Evolutionary conservation across 441 rosid species (phyloP), one percentile per base, ranked within the genome.

Genomic region (Metrosideros polymorpha): DNA sequence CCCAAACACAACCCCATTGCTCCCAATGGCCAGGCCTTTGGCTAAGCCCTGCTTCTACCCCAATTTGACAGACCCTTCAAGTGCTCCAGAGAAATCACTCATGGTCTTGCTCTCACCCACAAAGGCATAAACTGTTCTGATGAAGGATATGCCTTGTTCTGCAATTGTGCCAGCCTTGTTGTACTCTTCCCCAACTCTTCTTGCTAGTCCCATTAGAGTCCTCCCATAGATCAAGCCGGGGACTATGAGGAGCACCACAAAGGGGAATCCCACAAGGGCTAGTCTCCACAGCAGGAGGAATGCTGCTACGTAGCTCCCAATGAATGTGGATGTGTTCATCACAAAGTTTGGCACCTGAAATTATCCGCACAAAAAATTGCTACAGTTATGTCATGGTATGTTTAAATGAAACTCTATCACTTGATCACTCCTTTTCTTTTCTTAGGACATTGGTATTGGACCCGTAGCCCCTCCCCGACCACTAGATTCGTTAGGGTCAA

Each of bases 171-270:
- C 95, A 42, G 98, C 96, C 84, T 91, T 93, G 63, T 90, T 91
- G 91, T 96, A 96, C 86, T 95, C 98, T 47, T 92, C 94, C 6
- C 95, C 90, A 7, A 88, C 92, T 87, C 94, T 96, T 52, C 93
- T 89, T 1, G 97, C 93, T n/a, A 94, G 89, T 18, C 88, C 92
- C 88, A 94, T 92, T 29, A 96, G 86, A 83, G 93, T 94, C 88
- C 94, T 91, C n/a, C 98, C 96, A 7, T 94, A 94, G 79, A 94
- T 91, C 29, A 96, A 82, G 6, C 98, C 97, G 3, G 98, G 99
- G 88, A 95, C 93, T 45, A 95, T 90, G 82, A 96, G 66, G 35
- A 94, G 88, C 51, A 93, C 85, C 35, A 92, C 77, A 57, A 94
- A 95, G 2, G 98, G 98, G 77, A 93, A 86, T 43, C 95, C 95